A percentile compares a stretch with the other conserved stretches of the same genome.
Conservation (phyloP, 139 green algal species). For the Ostreobium quekettii region DNA sequence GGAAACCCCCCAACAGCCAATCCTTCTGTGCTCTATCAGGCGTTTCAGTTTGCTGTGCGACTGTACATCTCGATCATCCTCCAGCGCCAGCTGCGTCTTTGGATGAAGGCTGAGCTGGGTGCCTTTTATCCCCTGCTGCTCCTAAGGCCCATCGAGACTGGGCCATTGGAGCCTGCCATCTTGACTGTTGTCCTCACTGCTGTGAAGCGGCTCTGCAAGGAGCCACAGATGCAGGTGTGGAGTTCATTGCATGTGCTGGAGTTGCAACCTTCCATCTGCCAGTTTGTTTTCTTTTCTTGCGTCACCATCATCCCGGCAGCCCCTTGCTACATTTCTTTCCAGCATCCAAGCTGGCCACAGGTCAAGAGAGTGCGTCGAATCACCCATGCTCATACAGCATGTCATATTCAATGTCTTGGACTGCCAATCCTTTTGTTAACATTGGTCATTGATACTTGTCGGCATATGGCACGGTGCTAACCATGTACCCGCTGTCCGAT, state of each 20-base stretch:
- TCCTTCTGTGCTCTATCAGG: too few species aligned
- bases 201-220: conserved; percentile 34
- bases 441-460: too few species aligned
- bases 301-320: too few species aligned
- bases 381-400: too few species aligned
- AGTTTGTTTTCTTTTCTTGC: not conserved
- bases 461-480: too few species aligned
- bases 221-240: conserved; percentile 44
- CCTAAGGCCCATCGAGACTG: conserved; percentile 62
- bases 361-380: too few species aligned
- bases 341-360: too few species aligned
- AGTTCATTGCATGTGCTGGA: not conserved
- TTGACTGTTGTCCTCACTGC: conserved; percentile 33
- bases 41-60: conserved; percentile 39
- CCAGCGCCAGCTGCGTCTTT: conserved; percentile 39
- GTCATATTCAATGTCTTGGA: too few species aligned
- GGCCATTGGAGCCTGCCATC: conserved; percentile 14
- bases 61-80: conserved; percentile 43
- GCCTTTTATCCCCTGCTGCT: conserved; percentile 84
- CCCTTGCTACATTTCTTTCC: too few species aligned
- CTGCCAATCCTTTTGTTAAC: too few species aligned
- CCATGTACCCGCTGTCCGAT: too few species aligned
- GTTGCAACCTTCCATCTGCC: not conserved
- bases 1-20: too few species aligned
- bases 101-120: conserved; percentile 72